Conservation (phyloP, 2,329 filamentous ascomycete genomes). For the Coniella lustricola region DNA sequence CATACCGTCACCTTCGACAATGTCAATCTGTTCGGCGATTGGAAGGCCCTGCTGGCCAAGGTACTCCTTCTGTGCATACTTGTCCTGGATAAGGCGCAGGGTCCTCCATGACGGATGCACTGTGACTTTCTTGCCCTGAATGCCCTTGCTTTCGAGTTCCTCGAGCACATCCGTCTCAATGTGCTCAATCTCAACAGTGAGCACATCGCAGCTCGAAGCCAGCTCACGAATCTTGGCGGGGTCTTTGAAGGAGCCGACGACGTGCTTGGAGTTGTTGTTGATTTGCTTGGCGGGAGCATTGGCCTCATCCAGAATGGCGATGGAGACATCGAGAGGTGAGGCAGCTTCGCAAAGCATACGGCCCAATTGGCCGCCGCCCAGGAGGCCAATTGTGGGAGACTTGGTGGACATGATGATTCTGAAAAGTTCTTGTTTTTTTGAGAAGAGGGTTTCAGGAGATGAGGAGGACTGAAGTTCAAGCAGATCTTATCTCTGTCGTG, state of each 20-base stretch:
- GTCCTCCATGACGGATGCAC: slow-evolving; percentile 82
- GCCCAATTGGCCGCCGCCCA: slow-evolving; percentile 69
- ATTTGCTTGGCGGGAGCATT: slow-evolving; percentile 80
- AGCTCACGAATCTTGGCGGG: slow-evolving; percentile 69
- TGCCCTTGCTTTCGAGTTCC: slow-evolving; percentile 63
- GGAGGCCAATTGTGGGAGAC: slow-evolving; percentile 41
- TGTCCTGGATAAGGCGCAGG: slow-evolving; percentile 85
- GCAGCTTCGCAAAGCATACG: slow-evolving; percentile 93
- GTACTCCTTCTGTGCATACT: slow-evolving; percentile 83
- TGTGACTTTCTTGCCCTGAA: slow-evolving; percentile 49
- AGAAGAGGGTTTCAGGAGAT: neutral
- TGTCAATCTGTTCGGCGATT: slow-evolving; percentile 62
- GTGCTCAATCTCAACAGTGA: slow-evolving; percentile 95
- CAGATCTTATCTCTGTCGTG: no score
- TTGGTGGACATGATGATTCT: neutral
- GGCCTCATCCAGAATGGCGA: slow-evolving; percentile 71
- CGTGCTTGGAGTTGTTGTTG: slow-evolving; percentile 65
- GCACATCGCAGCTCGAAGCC: slow-evolving; percentile 67
- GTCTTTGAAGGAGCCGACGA: slow-evolving; percentile 85
- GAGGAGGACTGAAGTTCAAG: neutral
- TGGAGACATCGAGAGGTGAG: slow-evolving; percentile 62
- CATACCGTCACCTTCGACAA: slow-evolving; percentile 50
- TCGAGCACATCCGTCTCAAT: slow-evolving; percentile 85
- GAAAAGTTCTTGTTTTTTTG: slow-evolving; percentile 5
- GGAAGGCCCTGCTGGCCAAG: slow-evolving; percentile 61